Conservation (phyloP, 805 yeast genomes). For the Torulaspora quercuum region DNA sequence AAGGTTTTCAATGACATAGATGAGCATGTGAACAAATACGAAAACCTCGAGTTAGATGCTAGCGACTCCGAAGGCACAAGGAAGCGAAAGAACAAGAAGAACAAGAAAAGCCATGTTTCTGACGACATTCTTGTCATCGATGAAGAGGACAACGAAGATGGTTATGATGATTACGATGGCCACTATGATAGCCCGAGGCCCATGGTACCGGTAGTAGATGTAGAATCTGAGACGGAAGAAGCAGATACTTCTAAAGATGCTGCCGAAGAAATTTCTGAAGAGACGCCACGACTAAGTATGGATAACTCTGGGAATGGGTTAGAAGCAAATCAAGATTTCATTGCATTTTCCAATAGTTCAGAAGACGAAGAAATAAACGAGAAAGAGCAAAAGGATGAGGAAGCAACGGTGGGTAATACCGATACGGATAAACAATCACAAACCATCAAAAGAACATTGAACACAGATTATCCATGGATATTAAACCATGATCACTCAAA, state of each 20-base stretch:
- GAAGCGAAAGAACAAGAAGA: background rate
- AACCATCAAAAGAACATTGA: constrained; percentile 16
- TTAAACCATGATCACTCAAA: constrained; percentile 70
- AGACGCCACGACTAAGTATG: constrained; percentile 8
- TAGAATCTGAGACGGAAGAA: constrained; percentile 9
- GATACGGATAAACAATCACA: constrained; percentile 6
- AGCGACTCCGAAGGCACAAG: constrained; percentile 6
- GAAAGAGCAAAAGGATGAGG: constrained; percentile 11
- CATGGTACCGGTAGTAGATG: constrained; percentile 16
- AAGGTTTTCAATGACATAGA: constrained; percentile 28
- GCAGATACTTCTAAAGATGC: constrained; percentile 1
- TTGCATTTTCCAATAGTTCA: constrained; percentile 39
- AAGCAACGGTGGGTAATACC: constrained; percentile 11
- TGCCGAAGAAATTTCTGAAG: constrained; percentile 9
- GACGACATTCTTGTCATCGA: constrained; percentile 13
- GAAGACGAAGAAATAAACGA: constrained; percentile 27
- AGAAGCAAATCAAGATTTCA: constrained; percentile 42
- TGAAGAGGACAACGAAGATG: constrained; percentile 20
- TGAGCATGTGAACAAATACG: constrained; percentile 31
- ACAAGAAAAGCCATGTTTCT: constrained; percentile 10
- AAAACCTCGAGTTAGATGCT: constrained; percentile 20
- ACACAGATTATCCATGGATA: constrained; percentile 63
- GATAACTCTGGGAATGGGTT: constrained; percentile 27
- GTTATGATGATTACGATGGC: constrained; percentile 31
- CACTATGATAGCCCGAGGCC: constrained; percentile 27